Evolutionary conservation across 192 early-diverging fungal species (phyloP), one percentile per base, ranked within the genome.

Genomic region (Linnemannia schmuckeri): DNA sequence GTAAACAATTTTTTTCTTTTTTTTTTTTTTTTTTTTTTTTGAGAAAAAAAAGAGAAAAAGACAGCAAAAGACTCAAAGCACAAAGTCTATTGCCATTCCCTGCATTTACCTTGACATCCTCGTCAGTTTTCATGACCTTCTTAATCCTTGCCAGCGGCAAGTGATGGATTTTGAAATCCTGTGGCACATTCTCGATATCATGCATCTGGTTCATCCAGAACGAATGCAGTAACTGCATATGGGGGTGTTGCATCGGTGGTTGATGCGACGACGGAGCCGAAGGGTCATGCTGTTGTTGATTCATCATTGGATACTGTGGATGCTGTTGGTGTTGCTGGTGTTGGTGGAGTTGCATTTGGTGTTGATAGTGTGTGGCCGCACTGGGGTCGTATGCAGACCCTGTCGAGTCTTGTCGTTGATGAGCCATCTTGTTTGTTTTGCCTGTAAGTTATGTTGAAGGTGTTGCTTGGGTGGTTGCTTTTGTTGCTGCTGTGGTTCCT

Each of bases 61-160:
- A 76, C 17, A 76, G 17, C 24, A 57, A 38, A 44, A 17, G 12
- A 38, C 0, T 40, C 10, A 38, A 17, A n/a, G 66, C 30, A 41
- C 22, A 76, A 54, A 61, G 13, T 35, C 33, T 30, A 20, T 46
- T 46, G 40, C 40, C 24, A 30, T 46, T 70, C 61, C 20, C 40
- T 38, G 40, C 72, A 6, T 69, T 88, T 88, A 95, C 95, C 92
- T 97, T 97, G 52, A 97, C 97, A 82, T 99, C 97, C 74, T 97
- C 96, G 81, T 99, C 98, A 17, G 95, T 94, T 91, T 99, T 99
- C 98, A 99, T 99, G 46, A 99, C 97, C 87, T 98, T 98, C 85
- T 99, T 99, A 81, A 99, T 98, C 33, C 98, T 84, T 15, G 98
- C 98, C 70, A 99, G 88, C 15, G 98, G 98, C 79, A 99, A 77